phyloP scores from a whole-genome alignment of 2,329 filamentous ascomycete species.

The Penicillium griseofulvum region DNA sequence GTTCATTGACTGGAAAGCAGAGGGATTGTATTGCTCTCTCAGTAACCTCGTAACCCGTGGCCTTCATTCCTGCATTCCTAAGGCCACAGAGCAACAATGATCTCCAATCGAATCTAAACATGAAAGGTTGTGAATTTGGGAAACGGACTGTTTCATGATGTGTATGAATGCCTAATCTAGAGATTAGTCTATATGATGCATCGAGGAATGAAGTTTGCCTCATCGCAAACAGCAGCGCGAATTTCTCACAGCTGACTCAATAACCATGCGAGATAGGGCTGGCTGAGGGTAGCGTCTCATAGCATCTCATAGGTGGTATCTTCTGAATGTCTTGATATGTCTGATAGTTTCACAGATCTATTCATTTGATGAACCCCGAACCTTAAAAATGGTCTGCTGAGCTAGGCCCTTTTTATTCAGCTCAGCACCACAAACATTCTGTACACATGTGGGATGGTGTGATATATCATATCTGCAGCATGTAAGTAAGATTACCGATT shows the following conservation, averaged over 20 bases:
- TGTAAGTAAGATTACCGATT: not conserved
- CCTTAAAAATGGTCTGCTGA: not conserved
- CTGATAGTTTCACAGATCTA: not conserved
- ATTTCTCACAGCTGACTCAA: not conserved
- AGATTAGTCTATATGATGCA: not conserved
- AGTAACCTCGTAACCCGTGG: not conserved
- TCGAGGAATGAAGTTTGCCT: no score
- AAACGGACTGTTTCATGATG: conserved; percentile 7
- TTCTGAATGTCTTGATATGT: not conserved
- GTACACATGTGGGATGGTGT: not conserved
- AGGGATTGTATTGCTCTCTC: not conserved
- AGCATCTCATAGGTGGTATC: not conserved
- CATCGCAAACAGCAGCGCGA: not conserved
- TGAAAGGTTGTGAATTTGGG: not conserved
- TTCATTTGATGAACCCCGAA: not conserved
- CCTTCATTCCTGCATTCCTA: not conserved
- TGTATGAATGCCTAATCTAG: not conserved
- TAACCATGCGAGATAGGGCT: not conserved
- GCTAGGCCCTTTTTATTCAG: not conserved
- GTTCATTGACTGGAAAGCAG: not conserved
- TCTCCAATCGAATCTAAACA: no score
- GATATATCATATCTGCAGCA: not conserved
- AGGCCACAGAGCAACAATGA: no score
- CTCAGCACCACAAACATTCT: not conserved
- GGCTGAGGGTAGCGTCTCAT: not conserved